A percentile compares a stretch with the other conserved stretches of the same genome.
These are phyloP conservation scores for Xylariaceae sp. DNA, from an alignment of 2,329 filamentous ascomycete genomes.

Conservation along the genomic window DNA sequence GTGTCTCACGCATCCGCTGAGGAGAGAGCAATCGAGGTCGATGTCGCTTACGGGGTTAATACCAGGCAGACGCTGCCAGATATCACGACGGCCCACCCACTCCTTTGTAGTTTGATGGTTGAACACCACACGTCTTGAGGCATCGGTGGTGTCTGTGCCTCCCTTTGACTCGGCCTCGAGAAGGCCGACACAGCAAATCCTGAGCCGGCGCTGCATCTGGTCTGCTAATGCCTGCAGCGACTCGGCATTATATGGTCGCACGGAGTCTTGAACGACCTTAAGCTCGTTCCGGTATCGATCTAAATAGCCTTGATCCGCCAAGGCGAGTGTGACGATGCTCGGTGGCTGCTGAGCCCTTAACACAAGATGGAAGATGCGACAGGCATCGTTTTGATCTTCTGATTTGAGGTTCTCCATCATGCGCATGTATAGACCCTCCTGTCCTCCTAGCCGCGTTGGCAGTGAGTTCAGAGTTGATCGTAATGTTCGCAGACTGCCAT, in stretches of 20 bases:
- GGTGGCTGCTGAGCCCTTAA: slow-evolving; percentile 30
- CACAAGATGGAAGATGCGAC: slow-evolving; percentile 29
- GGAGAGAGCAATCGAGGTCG: slow-evolving; percentile 26
- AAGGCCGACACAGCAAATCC: slow-evolving; percentile 25
- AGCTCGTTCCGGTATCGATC: slow-evolving; percentile 22
- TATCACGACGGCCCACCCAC: slow-evolving; percentile 28
- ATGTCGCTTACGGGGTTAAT: slow-evolving; percentile 17
- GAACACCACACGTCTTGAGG: slow-evolving; percentile 28
- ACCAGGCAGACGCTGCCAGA: slow-evolving; percentile 26
- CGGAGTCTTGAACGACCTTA: slow-evolving; percentile 19
- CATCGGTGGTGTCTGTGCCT: slow-evolving; percentile 19
- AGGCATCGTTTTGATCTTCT: slow-evolving; percentile 25
- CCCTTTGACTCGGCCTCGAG: slow-evolving; percentile 25
- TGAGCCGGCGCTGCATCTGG: slow-evolving; percentile 25
- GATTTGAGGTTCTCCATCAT: slow-evolving; percentile 28
- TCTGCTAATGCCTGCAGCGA: slow-evolving; percentile 23
- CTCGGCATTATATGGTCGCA: slow-evolving; percentile 15
- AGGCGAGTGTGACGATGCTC: slow-evolving; percentile 28
- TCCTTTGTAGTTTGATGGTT: slow-evolving; percentile 32
- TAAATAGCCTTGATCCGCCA: slow-evolving; percentile 27
- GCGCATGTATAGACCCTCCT: slow-evolving; percentile 32
- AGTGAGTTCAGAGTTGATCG: slow-evolving; percentile 27
- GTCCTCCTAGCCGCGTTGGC: slow-evolving; percentile 28
- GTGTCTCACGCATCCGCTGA: slow-evolving; percentile 30
- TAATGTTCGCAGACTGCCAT: slow-evolving; percentile 27